These are phyloP conservation scores for Trametes elegans DNA, from an alignment of 768 basidiomycete species.

Conservation along the genomic window DNA sequence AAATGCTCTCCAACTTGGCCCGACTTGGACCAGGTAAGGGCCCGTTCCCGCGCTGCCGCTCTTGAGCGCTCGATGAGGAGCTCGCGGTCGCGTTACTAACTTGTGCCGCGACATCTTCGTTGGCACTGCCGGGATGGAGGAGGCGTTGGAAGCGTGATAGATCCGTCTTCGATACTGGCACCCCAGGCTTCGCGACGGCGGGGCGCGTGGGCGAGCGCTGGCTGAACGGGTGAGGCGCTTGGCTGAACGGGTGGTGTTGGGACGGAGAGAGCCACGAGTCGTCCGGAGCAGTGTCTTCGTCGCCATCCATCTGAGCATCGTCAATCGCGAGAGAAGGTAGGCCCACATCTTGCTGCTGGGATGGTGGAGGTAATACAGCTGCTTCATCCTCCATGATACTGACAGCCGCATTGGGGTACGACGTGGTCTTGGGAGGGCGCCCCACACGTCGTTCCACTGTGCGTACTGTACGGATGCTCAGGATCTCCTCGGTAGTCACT, in stretches of 20 bases:
- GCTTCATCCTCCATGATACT: neutral
- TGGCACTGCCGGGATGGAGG: neutral
- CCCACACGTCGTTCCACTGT: constrained; percentile 7
- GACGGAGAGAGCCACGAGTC: neutral
- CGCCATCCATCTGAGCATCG: neutral
- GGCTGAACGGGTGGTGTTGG: constrained; percentile 20
- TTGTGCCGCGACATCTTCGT: neutral
- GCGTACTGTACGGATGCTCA: constrained; percentile 7
- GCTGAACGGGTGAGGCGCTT: constrained; percentile 19
- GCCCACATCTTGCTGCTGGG: neutral
- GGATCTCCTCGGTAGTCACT: constrained; percentile 7
- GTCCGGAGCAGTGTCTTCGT: neutral
- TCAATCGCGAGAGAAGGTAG: too few relatives aligned
- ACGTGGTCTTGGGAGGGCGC: neutral
- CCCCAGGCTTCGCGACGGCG: neutral
- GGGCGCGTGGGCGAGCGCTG: constrained; percentile 1
- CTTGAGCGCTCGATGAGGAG: too few relatives aligned
- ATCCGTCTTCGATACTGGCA: constrained; percentile 1
- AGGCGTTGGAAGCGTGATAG: constrained; percentile 4
- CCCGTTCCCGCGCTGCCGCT: neutral
- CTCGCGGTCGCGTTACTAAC: neutral
- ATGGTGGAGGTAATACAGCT: neutral
- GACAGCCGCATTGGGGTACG: neutral
- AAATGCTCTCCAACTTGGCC: neutral
- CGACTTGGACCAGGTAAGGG: neutral